Conservation (phyloP, 257 asterid species). For the Fraxinus cuspidata region DNA sequence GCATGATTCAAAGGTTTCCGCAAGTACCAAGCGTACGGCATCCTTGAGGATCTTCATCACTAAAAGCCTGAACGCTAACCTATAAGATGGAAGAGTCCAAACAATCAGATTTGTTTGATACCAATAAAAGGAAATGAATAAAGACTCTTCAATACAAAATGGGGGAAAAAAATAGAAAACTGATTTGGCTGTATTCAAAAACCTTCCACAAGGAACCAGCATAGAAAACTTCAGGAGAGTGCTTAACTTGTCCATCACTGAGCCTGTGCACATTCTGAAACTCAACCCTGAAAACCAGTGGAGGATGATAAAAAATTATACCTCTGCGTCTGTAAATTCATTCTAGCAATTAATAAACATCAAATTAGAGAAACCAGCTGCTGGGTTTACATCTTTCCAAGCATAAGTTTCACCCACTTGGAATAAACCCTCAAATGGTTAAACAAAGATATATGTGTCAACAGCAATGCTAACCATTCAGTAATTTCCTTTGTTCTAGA, state of each 20-base stretch:
- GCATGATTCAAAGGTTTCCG: background rate
- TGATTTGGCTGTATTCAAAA: conserved; percentile 17
- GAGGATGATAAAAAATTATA: conserved; percentile 25
- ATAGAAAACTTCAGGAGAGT: conserved; percentile 87
- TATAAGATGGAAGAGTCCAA: conserved; percentile 40
- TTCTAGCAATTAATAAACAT: conserved; percentile 3
- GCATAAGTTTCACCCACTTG: background rate
- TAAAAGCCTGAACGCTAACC: conserved; percentile 97
- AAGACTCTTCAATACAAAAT: conserved; percentile 4
- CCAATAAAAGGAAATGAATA: conserved; percentile 13
- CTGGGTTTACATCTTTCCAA: conserved; percentile 12
- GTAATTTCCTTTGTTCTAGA: background rate
- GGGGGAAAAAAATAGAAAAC: background rate
- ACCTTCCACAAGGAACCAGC: conserved; percentile 99
- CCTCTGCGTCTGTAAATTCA: background rate
- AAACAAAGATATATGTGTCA: background rate
- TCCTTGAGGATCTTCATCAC: conserved; percentile 97
- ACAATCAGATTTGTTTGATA: conserved; percentile 17
- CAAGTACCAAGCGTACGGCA: conserved; percentile 90
- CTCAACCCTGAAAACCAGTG: conserved; percentile 69
- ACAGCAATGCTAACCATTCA: too few species aligned
- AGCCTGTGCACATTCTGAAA: conserved; percentile 92
- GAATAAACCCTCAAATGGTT: conserved; percentile 3
- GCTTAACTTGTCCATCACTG: conserved; percentile 91
- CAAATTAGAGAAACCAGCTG: conserved; percentile 15